phyloP scores from a whole-genome alignment of 306 rosid genomes.

The Acacia acuminata region DNA sequence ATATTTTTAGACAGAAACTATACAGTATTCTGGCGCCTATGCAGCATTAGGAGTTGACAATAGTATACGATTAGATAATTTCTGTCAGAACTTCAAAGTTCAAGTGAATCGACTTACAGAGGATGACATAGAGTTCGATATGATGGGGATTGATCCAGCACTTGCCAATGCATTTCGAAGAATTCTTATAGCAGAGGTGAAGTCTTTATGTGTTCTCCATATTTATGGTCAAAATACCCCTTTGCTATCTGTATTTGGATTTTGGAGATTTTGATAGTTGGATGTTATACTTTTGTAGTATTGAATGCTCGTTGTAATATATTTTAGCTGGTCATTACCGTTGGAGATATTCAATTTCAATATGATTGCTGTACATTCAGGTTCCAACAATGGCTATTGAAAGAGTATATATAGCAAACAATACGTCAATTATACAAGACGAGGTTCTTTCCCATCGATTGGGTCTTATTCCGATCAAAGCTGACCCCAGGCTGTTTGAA shows the following conservation, averaged over 20 bases:
- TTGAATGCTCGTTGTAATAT: slow-evolving; percentile 1
- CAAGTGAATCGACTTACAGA: slow-evolving; percentile 60
- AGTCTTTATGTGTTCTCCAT: not conserved
- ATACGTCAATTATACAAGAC: slow-evolving; percentile 83
- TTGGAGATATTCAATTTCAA: slow-evolving; percentile 26
- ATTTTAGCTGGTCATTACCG: not conserved
- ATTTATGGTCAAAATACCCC: slow-evolving; percentile 6
- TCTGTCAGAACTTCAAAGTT: slow-evolving; percentile 71
- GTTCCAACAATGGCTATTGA: slow-evolving; percentile 99
- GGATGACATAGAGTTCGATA: slow-evolving; percentile 83
- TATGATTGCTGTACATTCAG: slow-evolving; percentile 39
- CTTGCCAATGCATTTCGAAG: slow-evolving; percentile 93
- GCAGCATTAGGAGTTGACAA: slow-evolving; percentile 72
- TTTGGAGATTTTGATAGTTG: not conserved
- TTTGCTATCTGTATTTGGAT: not conserved
- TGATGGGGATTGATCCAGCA: slow-evolving; percentile 94
- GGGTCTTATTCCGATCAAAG: slow-evolving; percentile 85
- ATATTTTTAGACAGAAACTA: slow-evolving; percentile 75
- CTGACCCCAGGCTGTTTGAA: slow-evolving; percentile 90
- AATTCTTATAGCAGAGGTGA: slow-evolving; percentile 92
- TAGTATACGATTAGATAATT: slow-evolving; percentile 61
- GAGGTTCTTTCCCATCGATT: slow-evolving; percentile 97
- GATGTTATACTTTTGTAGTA: not conserved
- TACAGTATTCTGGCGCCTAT: slow-evolving; percentile 84
- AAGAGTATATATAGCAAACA: slow-evolving; percentile 81